Evolutionary conservation across 2,329 filamentous ascomycete species (phyloP).

Genomic region (Trichoderma koningii): DNA sequence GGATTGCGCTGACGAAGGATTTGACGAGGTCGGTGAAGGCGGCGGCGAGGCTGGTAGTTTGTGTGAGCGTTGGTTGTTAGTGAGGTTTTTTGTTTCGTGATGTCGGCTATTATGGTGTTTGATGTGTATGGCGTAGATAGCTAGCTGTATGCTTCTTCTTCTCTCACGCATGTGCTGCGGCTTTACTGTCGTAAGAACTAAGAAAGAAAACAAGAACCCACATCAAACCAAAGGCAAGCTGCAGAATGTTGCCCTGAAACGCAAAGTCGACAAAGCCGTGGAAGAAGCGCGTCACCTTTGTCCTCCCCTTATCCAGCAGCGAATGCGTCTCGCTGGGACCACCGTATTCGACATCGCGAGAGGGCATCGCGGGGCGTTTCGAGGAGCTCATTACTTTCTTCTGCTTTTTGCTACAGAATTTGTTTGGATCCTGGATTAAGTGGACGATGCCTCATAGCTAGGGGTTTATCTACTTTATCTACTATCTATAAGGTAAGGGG

Average conservation of each 20-base stretch:
- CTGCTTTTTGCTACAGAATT: too few species aligned
- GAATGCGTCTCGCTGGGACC: slow-evolving; percentile 37
- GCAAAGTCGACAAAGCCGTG: slow-evolving; percentile 72
- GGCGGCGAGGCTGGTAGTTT: slow-evolving; percentile 62
- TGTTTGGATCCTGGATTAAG: too few species aligned
- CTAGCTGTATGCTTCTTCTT: neutral
- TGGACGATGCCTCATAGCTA: neutral
- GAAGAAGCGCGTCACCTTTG: slow-evolving; percentile 55
- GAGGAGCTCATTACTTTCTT: slow-evolving; percentile 14
- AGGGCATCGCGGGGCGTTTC: slow-evolving; percentile 15
- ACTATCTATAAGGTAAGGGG: neutral
- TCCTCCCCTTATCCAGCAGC: slow-evolving; percentile 51
- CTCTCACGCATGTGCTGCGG: too few species aligned
- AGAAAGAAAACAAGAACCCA: slow-evolving; percentile 39
- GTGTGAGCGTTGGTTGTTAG: neutral
- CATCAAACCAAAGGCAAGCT: slow-evolving; percentile 77
- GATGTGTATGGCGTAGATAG: too few species aligned
- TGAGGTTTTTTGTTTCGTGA: slow-evolving; percentile 2
- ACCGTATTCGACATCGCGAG: slow-evolving; percentile 13
- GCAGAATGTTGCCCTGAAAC: slow-evolving; percentile 72
- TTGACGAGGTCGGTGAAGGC: slow-evolving; percentile 72
- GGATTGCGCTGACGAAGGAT: slow-evolving; percentile 69
- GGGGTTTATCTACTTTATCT: too few species aligned
- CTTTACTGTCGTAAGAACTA: too few species aligned
- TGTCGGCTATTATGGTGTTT: neutral